These are phyloP conservation scores for Dalbergia cultrata DNA, from an alignment of 306 rosid species.

Conservation along the genomic window DNA sequence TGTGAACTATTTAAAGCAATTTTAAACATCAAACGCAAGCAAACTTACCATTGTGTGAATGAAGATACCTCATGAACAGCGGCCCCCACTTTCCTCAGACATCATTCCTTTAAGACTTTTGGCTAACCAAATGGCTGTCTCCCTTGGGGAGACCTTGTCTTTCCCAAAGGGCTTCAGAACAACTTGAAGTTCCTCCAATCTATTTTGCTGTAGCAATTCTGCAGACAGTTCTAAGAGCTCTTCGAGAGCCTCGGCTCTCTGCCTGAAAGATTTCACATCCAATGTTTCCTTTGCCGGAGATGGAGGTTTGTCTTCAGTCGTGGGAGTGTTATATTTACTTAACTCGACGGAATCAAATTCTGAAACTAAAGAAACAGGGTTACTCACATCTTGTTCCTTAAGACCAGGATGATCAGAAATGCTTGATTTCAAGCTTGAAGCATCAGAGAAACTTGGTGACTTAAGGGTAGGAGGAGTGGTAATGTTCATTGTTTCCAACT, in stretches of 20 bases:
- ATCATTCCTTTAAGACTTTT: constrained; percentile 97
- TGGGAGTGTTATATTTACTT: constrained; percentile 50
- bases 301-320: constrained; percentile 65
- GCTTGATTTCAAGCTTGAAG: constrained; percentile 58
- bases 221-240: constrained; percentile 96
- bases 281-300: constrained; percentile 65
- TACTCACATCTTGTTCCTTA: constrained; percentile 63
- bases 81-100: constrained; percentile 74
- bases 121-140: constrained; percentile 99
- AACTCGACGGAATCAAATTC: constrained; percentile 64
- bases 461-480: constrained; percentile 48
- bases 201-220: constrained; percentile 83
- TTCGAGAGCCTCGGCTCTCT: constrained; percentile 98
- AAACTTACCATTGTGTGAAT: constrained; percentile 48
- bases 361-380: constrained; percentile 48
- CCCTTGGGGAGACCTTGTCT: constrained; percentile 96
- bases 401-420: constrained; percentile 55
- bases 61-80: constrained; percentile 60
- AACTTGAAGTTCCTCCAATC: constrained; percentile 92
- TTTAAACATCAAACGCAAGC: constrained; percentile 46
- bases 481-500: constrained; percentile 57
- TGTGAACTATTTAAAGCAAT: constrained; percentile 48
- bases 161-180: constrained; percentile 96
- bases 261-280: constrained; percentile 92
- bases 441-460: constrained; percentile 63